phyloP scores from a whole-genome alignment of 1,139 yeast genomes.

The Fermentozyma sake region DNA sequence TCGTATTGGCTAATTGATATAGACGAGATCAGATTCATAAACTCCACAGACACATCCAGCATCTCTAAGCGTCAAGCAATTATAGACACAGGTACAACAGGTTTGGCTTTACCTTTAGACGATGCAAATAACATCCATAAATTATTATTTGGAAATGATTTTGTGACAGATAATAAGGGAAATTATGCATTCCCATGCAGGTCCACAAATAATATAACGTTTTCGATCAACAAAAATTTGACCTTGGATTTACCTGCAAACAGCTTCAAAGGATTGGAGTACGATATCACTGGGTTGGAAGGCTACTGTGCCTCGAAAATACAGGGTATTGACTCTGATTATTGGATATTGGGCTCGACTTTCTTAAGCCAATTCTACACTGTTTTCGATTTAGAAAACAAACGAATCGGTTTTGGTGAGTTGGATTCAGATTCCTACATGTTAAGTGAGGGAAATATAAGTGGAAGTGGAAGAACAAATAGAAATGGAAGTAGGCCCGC shows the following conservation, averaged over 20 bases:
- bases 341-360: constrained; percentile 57
- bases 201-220: constrained; percentile 29
- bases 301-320: constrained; percentile 66
- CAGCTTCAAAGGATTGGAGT: constrained; percentile 47
- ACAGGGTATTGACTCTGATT: constrained; percentile 44
- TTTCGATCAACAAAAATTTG: constrained; percentile 43
- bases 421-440: constrained; percentile 4
- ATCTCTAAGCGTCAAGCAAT: constrained; percentile 51
- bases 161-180: constrained; percentile 50
- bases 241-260: constrained; percentile 30
- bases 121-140: constrained; percentile 54
- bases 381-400: constrained; percentile 51
- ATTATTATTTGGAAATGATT: constrained; percentile 35
- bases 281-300: constrained; percentile 27
- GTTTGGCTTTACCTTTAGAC: constrained; percentile 50
- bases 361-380: constrained; percentile 56
- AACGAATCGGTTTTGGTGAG: constrained; percentile 50
- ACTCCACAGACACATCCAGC: constrained; percentile 17
- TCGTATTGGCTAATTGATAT: constrained; percentile 54
- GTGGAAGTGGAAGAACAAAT: too few species aligned
- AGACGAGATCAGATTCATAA: constrained; percentile 27
- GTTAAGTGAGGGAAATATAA: constrained; percentile 5
- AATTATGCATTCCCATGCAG: constrained; percentile 62
- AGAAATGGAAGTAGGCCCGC: too few species aligned
- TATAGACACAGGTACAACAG: constrained; percentile 66